A percentile compares a stretch with the other conserved stretches of the same genome.
Conservation (phyloP, 2,329 filamentous ascomycete genomes). For the Trichoderma polysporum region DNA sequence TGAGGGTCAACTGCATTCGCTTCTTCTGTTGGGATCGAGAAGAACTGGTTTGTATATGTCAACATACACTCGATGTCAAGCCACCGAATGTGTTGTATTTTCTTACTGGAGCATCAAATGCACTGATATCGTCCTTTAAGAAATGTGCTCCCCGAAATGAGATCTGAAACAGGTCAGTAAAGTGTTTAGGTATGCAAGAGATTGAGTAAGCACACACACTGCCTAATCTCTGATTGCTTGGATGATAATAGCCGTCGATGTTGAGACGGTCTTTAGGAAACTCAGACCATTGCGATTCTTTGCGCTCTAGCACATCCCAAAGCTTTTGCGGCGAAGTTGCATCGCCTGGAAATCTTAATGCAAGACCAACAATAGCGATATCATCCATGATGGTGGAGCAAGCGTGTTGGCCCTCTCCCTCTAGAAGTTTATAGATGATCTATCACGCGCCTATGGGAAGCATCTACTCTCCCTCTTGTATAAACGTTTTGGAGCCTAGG, state of each 20-base stretch:
- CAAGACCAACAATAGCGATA: slow-evolving; percentile 53
- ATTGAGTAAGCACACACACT: slow-evolving; percentile 38
- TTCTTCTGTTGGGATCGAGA: slow-evolving; percentile 49
- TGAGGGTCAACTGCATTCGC: slow-evolving; percentile 55
- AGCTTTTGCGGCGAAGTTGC: slow-evolving; percentile 45
- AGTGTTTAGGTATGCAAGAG: not conserved
- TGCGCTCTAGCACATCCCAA: slow-evolving; percentile 49
- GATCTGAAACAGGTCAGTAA: slow-evolving; percentile 35
- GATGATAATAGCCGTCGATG: slow-evolving; percentile 54
- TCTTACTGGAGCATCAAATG: slow-evolving; percentile 51
- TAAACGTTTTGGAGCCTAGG: not conserved
- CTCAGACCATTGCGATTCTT: slow-evolving; percentile 49
- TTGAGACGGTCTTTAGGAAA: slow-evolving; percentile 52
- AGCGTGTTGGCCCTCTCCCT: not conserved
- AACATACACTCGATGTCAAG: not conserved
- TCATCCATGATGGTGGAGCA: slow-evolving; percentile 34
- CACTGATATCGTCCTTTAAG: slow-evolving; percentile 45
- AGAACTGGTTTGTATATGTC: slow-evolving; percentile 42
- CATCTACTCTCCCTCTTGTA: not conserved
- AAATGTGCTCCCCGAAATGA: slow-evolving; percentile 52
- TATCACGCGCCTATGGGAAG: not conserved
- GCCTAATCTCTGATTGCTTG: slow-evolving; percentile 49
- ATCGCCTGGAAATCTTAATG: slow-evolving; percentile 52
- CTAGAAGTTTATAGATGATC: not conserved
- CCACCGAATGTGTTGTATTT: not conserved